Base-by-base conservation (phyloP, 352 stramenopile genomes). In the Blastocystis sp. region DNA sequence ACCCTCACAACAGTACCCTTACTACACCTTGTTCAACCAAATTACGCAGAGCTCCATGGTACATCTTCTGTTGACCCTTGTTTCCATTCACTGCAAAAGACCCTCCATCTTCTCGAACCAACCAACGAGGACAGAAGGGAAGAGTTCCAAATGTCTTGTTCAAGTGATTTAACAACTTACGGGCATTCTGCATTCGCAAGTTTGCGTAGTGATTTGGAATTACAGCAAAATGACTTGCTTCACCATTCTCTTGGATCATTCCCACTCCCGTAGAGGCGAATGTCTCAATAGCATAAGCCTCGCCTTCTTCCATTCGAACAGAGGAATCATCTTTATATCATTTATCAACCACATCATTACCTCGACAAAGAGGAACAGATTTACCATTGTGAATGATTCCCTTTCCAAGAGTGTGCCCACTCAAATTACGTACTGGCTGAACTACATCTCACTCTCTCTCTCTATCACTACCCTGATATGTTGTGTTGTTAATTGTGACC, bases 71-170 rank as follows among this genome's bases (percentile, higher is more conserved):
- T 91, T 98, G 97, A n/a, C 96, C 96, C 58, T 96, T 95, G 24
- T 81, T 90, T 0, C 94, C 93, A 91, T 98, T 96, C 80, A 97
- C 92, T 9, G 92, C 93, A n/a, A 92, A 91, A 40, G 95, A 98
- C 40, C 97, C 97, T 54, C 97, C 96, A 92, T 99, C 97, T 27
- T 97, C 93, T 30, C 96, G 93, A 90, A 99, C 96, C 27, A 99
- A 92, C 95, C 96, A 99, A 89, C 97, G 92, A 68, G 93, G 82
- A 91, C 97, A 99, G 92, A 98, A 99, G 15, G 97, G 95, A 53
- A 99, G 93, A 9, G 97, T 99, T n/a, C 96, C 96, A 91, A 99
- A 99, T 13, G 97, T 99, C 90, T 97, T 97, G 90, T 98, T 98
- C 90, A 99, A 98, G 91, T 99, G 97, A 27, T 90, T 91, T 48